Evolutionary conservation across 202 grass and related monocot genomes (phyloP).

Genomic region (Schoenoplectus tabernaemontani): DNA sequence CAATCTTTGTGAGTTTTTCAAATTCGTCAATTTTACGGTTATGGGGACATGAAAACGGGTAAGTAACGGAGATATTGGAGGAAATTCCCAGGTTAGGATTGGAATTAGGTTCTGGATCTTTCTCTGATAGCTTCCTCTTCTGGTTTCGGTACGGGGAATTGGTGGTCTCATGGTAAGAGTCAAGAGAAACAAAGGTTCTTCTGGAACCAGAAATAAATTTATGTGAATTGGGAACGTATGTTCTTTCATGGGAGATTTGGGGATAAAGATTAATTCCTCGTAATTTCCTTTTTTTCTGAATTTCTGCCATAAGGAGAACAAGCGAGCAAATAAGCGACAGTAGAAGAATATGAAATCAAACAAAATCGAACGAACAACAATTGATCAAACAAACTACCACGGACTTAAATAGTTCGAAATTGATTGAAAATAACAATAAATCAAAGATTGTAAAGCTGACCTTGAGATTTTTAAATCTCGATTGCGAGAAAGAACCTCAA

Average conservation of each 20-base stretch:
- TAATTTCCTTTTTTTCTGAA: neutral
- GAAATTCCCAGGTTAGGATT: neutral
- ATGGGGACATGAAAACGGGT: neutral
- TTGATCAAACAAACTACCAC: neutral
- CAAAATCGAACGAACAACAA: neutral
- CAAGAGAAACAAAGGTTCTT: neutral
- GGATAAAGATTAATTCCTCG: neutral
- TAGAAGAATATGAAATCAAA: neutral
- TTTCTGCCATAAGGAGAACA: neutral
- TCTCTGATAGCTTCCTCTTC: neutral
- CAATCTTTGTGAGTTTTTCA: slow-evolving; percentile 5
- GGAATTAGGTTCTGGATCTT: neutral
- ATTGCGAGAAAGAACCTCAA: neutral
- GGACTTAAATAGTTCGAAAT: neutral
- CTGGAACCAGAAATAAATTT: neutral
- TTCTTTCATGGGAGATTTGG: neutral
- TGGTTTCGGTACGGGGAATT: neutral
- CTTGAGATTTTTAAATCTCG: neutral
- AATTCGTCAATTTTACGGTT: slow-evolving; percentile 26
- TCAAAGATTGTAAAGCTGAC: neutral
- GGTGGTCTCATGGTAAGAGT: neutral
- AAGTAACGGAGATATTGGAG: neutral
- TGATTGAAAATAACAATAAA: neutral
- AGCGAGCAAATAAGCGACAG: neutral
- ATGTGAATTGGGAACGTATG: neutral